Base-by-base conservation (phyloP, 2,329 filamentous ascomycete species). In the Teratosphaeria zuluensis region DNA sequence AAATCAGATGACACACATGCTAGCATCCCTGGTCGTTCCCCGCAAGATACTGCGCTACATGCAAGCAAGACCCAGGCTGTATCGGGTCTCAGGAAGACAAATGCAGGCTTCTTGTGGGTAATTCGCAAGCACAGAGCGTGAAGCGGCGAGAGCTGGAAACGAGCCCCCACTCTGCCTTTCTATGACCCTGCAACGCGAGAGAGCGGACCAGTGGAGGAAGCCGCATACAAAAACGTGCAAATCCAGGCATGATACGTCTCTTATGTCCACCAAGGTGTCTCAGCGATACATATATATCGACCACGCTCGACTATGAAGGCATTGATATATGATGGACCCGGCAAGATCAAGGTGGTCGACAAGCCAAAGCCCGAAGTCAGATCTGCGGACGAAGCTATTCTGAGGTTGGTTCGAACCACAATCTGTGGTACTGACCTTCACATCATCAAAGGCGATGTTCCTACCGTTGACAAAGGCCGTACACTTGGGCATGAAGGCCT, bases 401-500 rank as follows among this genome's bases (percentile, higher is more conserved):
- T 83, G 8, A 67, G 65, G 48, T 57, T 69, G 51, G 54, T 64
- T 11, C 62, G 65, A 12, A 69, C 68, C 3, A 69, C 68, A 1
- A 68, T 70, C 31, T 70, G 68, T 56, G 68, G 67, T 16, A 64
- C 66, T 9, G 81, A 84, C 64, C 69, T 84, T 14, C 81, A 84
- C 64, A 83, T 84, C 60, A 69, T 76, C 58, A 78, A 80, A 58
- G 81, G 81, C 16, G 74, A 83, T 62, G 80, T 84, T 0, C 74
- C 80, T 0, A 79, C 75, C 1, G 77, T 75, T 54, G 62, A 73
- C 4, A 70, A 73, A 0, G 80, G 80, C 7, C 72, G 73, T 0
- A 73, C 81, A 2, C 70, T 83, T 0, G 80, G 81, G 38, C 80
- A 83, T 61, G 80, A 83, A 65, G 80, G 79, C 48, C 77, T 82